Conservation (phyloP, 2,329 filamentous ascomycete species). For the Aurifilum marmelostoma region DNA sequence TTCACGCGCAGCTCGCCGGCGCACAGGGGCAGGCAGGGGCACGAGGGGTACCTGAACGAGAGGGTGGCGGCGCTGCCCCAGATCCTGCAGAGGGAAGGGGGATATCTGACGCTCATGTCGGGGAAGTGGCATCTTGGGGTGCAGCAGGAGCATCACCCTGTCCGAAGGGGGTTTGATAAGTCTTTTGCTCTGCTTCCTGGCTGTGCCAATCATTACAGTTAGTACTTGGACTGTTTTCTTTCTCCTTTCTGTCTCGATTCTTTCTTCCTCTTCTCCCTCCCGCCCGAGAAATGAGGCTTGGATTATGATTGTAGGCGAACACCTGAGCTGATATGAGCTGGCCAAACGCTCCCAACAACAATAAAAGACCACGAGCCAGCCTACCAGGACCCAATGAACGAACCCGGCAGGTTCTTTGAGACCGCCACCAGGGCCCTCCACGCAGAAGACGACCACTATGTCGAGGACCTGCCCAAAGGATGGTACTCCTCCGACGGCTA, state of each 20-base stretch:
- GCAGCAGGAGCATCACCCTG: constrained; percentile 58
- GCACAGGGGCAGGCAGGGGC: constrained; percentile 32
- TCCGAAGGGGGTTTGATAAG: constrained; percentile 60
- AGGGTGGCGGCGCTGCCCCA: constrained; percentile 36
- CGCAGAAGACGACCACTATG: constrained; percentile 41
- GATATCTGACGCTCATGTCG: constrained; percentile 39
- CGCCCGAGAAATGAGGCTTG: background rate
- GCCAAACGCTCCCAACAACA: constrained; percentile 32
- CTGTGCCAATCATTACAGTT: constrained; percentile 58
- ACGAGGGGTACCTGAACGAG: constrained; percentile 40
- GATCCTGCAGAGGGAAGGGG: constrained; percentile 37
- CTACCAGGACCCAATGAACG: constrained; percentile 42
- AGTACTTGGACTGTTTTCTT: no score
- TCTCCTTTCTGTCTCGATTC: no score
- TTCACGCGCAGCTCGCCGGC: constrained; percentile 39
- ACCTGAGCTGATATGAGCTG: background rate
- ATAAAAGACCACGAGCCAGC: constrained; percentile 49
- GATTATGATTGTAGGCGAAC: background rate
- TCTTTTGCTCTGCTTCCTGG: constrained; percentile 64
- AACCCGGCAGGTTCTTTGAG: constrained; percentile 40
- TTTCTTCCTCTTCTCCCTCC: background rate
- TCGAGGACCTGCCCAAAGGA: constrained; percentile 48
- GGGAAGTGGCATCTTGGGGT: constrained; percentile 48
- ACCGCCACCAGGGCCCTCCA: constrained; percentile 44
- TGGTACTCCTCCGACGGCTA: constrained; percentile 59